Evolutionary conservation across 2,329 filamentous ascomycete species (phyloP).

Genomic region (Colletotrichum destructivum): DNA sequence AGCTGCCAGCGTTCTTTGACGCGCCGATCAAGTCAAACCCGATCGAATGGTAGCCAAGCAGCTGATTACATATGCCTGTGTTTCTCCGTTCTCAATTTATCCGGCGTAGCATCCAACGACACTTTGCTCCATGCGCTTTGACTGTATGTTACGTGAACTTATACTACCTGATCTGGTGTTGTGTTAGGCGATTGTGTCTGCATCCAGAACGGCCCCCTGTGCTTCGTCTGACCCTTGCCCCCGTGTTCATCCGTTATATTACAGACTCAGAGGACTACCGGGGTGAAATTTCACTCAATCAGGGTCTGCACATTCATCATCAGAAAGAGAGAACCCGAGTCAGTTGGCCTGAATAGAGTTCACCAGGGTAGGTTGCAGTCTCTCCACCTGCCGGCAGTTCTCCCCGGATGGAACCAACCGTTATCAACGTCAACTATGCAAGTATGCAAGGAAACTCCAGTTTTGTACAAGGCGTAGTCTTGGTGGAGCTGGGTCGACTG

Average conservation of each 20-base stretch:
- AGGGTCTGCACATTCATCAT: slow-evolving; percentile 1
- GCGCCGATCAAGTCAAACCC: slow-evolving; percentile 24
- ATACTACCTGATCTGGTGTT: background rate
- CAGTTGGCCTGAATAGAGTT: slow-evolving; percentile 28
- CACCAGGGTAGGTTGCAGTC: slow-evolving; percentile 18
- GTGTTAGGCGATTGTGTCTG: background rate
- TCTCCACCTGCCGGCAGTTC: background rate
- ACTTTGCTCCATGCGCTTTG: background rate
- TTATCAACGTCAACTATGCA: slow-evolving; percentile 5
- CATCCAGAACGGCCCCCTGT: background rate
- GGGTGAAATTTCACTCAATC: slow-evolving; percentile 4
- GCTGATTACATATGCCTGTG: no score
- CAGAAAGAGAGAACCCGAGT: slow-evolving; percentile 11
- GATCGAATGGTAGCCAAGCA: slow-evolving; percentile 34
- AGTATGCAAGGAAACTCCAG: background rate
- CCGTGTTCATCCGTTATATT: slow-evolving; percentile 8
- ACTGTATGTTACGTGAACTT: background rate
- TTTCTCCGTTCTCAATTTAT: background rate
- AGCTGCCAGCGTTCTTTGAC: slow-evolving; percentile 33
- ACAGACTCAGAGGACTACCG: background rate
- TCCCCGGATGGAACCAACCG: slow-evolving; percentile 3
- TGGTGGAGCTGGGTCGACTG: background rate
- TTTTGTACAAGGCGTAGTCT: no score
- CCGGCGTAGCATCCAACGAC: background rate
- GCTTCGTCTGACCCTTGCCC: background rate